Base-by-base conservation (phyloP, 495 filamentous ascomycete species). In the Neurospora sublineolata region DNA sequence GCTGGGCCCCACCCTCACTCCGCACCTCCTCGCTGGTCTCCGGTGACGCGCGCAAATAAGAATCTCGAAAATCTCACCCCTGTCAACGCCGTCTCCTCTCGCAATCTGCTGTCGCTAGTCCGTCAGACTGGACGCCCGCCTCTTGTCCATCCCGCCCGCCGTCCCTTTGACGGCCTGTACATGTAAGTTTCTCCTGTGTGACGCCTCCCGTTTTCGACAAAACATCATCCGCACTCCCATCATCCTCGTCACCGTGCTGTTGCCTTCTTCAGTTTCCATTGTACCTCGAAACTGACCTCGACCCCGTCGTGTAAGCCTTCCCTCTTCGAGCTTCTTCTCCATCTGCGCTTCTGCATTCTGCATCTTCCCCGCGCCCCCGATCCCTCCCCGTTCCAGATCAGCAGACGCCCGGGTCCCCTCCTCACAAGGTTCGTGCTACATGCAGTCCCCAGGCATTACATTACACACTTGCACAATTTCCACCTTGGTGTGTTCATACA, bases 31-130 rank as follows among this genome's bases (percentile, higher is more conserved):
- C 42, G 46, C 38, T 44, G 39, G 38, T 67, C 70, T 72, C 64
- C 70, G 70, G 72, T 73, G 70, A 77, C 75, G 70, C 27, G 52
- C 75, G 75, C 73, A 77, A 75, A 76, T 72, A 74, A 71, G 71
- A 33, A 42, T 60, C 39, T 58, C 68, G 44, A 74, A 72, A 73
- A 72, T 67, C 69, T 71, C 71, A 75, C 72, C 72, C 58, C 67
- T 71, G 70, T 69, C 71, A 68, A 70, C 37, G 40, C 73, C 41
- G 69, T 68, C 64, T 44, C 71, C 68, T 74, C 72, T 72, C 58
- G 52, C 38, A 67, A 67, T 69, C 72, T 72, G 73, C 69, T 75
- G 64, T 39, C 52, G 52, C 52, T 64, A 40, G 36, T 18, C 70
- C 41, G 64, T 68, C 64, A 67, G 16, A 36, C 33, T 33, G 33